Conservation (phyloP, 1,284 basidiomycete species). For the Pyrrhoderma lamaoense region DNA sequence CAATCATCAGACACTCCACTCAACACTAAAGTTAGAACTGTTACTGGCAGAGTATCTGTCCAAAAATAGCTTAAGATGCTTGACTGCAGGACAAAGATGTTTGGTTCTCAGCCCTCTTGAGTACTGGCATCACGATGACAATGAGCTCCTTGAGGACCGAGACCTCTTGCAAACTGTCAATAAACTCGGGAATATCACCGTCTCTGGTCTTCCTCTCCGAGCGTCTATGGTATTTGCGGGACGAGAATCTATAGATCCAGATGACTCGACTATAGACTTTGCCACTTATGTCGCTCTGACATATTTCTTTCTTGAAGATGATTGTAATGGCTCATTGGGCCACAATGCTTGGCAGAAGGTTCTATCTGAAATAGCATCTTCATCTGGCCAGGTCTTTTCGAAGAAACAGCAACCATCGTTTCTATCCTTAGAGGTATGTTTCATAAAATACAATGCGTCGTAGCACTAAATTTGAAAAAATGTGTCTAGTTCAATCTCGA, state of each 20-base stretch:
- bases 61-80: conserved; percentile 39
- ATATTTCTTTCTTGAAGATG: conserved; percentile 68
- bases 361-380: conserved; percentile 41
- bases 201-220: conserved; percentile 54
- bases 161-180: conserved; percentile 54
- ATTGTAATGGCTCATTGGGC: conserved; percentile 55
- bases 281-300: conserved; percentile 69
- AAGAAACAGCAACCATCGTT: conserved; percentile 54
- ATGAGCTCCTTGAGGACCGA: conserved; percentile 42
- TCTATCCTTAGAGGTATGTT: conserved; percentile 60
- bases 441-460: not conserved
- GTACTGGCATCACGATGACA: conserved; percentile 64
- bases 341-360: conserved; percentile 58
- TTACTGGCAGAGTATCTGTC: conserved; percentile 43
- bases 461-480: not conserved
- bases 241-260: conserved; percentile 46
- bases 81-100: conserved; percentile 45
- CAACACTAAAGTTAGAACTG: conserved; percentile 56
- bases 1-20: conserved; percentile 51
- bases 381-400: conserved; percentile 36
- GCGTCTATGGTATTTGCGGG: conserved; percentile 74
- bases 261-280: conserved; percentile 45
- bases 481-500: conserved; percentile 27
- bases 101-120: conserved; percentile 64
- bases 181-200: conserved; percentile 41